A percentile compares a stretch with the other conserved stretches of the same genome.
These are phyloP conservation scores for Boletus patriciae DNA, from an alignment of 768 basidiomycete species.

Conservation along the genomic window DNA sequence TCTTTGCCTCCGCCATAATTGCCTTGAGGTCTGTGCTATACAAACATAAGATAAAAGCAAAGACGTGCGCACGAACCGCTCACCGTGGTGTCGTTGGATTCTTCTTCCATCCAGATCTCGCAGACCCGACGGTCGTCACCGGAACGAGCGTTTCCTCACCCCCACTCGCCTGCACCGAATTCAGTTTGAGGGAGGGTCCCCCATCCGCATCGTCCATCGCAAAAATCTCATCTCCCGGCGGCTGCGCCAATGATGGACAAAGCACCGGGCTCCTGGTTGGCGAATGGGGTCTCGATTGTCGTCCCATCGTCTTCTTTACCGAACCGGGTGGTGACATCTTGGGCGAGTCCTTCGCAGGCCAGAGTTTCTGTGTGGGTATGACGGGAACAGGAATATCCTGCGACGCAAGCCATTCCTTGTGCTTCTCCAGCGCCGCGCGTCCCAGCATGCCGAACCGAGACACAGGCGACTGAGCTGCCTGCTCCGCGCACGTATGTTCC, in stretches of 20 bases:
- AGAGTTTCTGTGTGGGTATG: constrained; percentile 31
- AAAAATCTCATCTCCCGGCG: constrained; percentile 68
- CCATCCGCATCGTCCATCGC: constrained; percentile 76
- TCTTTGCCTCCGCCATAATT: constrained; percentile 80
- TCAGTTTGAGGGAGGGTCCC: constrained; percentile 28
- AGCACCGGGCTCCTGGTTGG: constrained; percentile 25
- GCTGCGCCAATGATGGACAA: constrained; percentile 13
- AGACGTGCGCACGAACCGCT: constrained; percentile 24
- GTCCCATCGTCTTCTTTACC: constrained; percentile 11
- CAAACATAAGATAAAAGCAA: constrained; percentile 12
- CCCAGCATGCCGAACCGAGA: constrained; percentile 57
- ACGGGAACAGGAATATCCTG: constrained; percentile 69
- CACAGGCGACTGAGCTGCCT: constrained; percentile 64
- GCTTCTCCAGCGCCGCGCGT: constrained; percentile 54
- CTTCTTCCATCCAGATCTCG: constrained; percentile 47
- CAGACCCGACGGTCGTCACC: not conserved
- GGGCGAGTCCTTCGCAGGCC: constrained; percentile 27
- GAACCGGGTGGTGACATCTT: constrained; percentile 34
- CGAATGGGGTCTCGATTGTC: constrained; percentile 2
- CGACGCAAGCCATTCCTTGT: constrained; percentile 66
- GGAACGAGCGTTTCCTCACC: not conserved
- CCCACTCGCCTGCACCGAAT: constrained; percentile 9
- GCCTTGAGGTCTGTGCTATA: constrained; percentile 77
- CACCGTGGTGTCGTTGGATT: constrained; percentile 50
- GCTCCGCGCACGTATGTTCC: constrained; percentile 53